Percentiles rank a stretch among this genome's conserved stretches.
Evolutionary conservation across 148 eudicot genomes (phyloP).

Genomic region (Talinum fruticosum): DNA sequence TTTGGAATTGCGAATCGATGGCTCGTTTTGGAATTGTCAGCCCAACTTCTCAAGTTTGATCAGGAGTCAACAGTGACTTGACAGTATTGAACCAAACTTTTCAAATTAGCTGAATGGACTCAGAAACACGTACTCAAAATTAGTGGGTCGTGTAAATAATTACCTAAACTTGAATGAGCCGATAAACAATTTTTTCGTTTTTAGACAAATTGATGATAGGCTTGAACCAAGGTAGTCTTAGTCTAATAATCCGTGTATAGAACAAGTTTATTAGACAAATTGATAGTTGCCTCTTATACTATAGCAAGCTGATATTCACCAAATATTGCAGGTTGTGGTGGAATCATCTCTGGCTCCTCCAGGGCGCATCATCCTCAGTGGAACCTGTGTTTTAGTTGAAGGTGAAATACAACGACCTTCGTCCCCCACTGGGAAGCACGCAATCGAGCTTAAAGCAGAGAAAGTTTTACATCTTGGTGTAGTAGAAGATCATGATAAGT

Average conservation of each 20-base stretch:
- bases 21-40: not conserved
- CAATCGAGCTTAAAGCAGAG: slow-evolving; percentile 73
- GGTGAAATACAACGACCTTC: slow-evolving; percentile 66
- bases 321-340: slow-evolving; percentile 56
- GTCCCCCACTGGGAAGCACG: slow-evolving; percentile 48
- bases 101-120: too few species aligned
- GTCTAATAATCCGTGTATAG: too few species aligned
- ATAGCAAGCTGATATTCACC: not conserved
- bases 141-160: too few species aligned
- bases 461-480: slow-evolving; percentile 68
- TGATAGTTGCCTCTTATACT: too few species aligned
- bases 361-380: slow-evolving; percentile 53
- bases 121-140: too few species aligned
- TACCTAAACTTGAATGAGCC: too few species aligned
- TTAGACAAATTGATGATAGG: too few species aligned
- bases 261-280: too few species aligned
- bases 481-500: slow-evolving; percentile 65
- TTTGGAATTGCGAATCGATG: not conserved
- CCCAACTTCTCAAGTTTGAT: not conserved
- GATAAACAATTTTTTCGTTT: too few species aligned
- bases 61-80: not conserved
- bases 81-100: too few species aligned
- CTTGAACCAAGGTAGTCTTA: too few species aligned
- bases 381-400: slow-evolving; percentile 74
- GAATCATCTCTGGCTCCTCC: slow-evolving; percentile 72